Percentiles rank a stretch among this genome's conserved stretches.
phyloP scores from a whole-genome alignment of 2,329 filamentous ascomycete genomes.

The Claviceps quebecensis region DNA sequence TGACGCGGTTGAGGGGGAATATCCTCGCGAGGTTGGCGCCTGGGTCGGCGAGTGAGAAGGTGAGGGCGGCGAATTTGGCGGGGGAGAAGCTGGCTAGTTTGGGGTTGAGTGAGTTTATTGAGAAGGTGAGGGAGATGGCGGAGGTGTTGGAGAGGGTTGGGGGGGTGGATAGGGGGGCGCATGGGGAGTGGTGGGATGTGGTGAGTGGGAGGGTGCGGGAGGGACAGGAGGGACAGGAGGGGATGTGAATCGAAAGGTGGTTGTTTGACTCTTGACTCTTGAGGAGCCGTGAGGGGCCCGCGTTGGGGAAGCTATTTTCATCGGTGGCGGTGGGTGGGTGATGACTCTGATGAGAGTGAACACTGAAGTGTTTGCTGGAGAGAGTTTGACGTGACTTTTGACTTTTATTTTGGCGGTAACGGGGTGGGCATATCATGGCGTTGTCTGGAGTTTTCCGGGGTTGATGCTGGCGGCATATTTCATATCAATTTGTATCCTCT shows the following conservation, averaged over 20 bases:
- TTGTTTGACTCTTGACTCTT: no score
- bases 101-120: slow-evolving; percentile 61
- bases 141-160: slow-evolving; percentile 53
- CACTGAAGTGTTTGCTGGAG: no score
- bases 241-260: no score
- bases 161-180: slow-evolving; percentile 51
- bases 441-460: no score
- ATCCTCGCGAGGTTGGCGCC: slow-evolving; percentile 51
- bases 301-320: no score
- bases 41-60: slow-evolving; percentile 54
- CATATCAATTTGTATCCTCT: neutral
- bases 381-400: no score
- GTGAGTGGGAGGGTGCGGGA: slow-evolving; percentile 43
- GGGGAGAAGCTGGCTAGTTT: slow-evolving; percentile 55
- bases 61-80: slow-evolving; percentile 53
- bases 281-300: no score
- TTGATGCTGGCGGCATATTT: no score
- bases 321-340: no score
- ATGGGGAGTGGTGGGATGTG: slow-evolving; percentile 57
- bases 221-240: slow-evolving; percentile 15
- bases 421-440: no score
- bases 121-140: slow-evolving; percentile 53
- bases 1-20: slow-evolving; percentile 53
- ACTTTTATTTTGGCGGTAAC: no score
- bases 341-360: no score